Evolutionary conservation across 148 eudicot species (phyloP).

Genomic region (Rheum nobile): DNA sequence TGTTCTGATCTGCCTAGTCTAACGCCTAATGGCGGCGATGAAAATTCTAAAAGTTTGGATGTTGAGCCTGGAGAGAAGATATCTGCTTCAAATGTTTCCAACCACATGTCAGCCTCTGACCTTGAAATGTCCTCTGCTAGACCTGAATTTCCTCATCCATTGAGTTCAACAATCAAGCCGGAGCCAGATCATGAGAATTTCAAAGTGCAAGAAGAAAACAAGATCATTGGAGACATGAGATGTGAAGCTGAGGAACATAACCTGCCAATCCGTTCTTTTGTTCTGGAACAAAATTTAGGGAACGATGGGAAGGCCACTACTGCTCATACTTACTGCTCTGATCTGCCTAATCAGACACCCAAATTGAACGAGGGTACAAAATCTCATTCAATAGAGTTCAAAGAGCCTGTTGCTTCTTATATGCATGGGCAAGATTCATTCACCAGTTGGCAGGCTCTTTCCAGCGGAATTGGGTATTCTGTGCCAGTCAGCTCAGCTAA

Average conservation of each 20-base stretch:
- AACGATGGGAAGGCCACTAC: not conserved
- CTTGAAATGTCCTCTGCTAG: not conserved
- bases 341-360: slow-evolving; percentile 12
- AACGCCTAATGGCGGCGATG: slow-evolving; percentile 10
- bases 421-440: slow-evolving; percentile 28
- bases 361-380: slow-evolving; percentile 9
- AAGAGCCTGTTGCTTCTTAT: slow-evolving; percentile 12
- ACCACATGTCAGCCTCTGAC: slow-evolving; percentile 10
- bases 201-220: not conserved
- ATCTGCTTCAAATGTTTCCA: slow-evolving; percentile 11
- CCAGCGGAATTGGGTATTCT: slow-evolving; percentile 14
- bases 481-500: slow-evolving; percentile 29
- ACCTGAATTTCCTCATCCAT: not conserved
- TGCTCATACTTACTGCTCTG: slow-evolving; percentile 4
- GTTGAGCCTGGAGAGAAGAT: not conserved
- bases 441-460: slow-evolving; percentile 21
- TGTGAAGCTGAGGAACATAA: slow-evolving; percentile 1
- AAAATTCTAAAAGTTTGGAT: slow-evolving; percentile 6
- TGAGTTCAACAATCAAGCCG: not conserved
- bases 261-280: not conserved
- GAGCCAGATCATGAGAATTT: not conserved
- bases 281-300: slow-evolving; percentile 9
- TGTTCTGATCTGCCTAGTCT: slow-evolving; percentile 12
- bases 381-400: slow-evolving; percentile 18
- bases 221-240: not conserved